Evolutionary conservation across 768 basidiomycete genomes (phyloP), one percentile per base, ranked within the genome.

Genomic region (Russula sp.): DNA sequence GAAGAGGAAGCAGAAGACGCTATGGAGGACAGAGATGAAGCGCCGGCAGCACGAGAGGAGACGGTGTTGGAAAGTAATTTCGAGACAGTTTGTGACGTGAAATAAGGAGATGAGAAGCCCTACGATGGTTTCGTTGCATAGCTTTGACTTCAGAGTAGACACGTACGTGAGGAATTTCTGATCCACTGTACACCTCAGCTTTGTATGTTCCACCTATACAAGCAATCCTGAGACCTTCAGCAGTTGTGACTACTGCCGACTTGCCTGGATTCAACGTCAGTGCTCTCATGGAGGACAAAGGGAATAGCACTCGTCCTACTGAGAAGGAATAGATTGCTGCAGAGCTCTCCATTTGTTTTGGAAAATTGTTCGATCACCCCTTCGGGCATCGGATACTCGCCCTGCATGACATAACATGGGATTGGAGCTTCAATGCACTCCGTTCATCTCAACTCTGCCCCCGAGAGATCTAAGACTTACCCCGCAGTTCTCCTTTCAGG

Each of bases 381-480:
- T 48, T 80, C 76, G 5, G 94, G 93, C 14, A 98, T 73, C 1
- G 87, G 83, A 65, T 84, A 75, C 56, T 85, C 82, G 18, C 95
- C 95, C 71, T 93, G 86, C 83, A 93, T 94, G 60, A 97, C 85
- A 75, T 96, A 98, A 67, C 92, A 94, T 69, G 91, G 88, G 18
- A 96, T 75, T 11, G 95, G 91, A 34, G 85, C 92, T 96, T 54
- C 13, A 66, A 25, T 49, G 18, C 36, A 62, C 45, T 66, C 61
- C 42, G 25, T 29, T 35, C 32, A 41, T 29, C 29, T 38, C 38
- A 45, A 49, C 36, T 25, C 20, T 55, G 11, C 13, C 20, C 43
- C 9, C 6, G 10, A 32, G n/a, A 43, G 32, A 29, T 10, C 25
- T 43, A 59, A 43, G 43, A 59, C 76, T 46, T 71, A 85, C 90